Evolutionary conservation across 345 rosid genomes (phyloP), one percentile per base, ranked within the genome.

Genomic region (Zanthoxylum bungeanum): DNA sequence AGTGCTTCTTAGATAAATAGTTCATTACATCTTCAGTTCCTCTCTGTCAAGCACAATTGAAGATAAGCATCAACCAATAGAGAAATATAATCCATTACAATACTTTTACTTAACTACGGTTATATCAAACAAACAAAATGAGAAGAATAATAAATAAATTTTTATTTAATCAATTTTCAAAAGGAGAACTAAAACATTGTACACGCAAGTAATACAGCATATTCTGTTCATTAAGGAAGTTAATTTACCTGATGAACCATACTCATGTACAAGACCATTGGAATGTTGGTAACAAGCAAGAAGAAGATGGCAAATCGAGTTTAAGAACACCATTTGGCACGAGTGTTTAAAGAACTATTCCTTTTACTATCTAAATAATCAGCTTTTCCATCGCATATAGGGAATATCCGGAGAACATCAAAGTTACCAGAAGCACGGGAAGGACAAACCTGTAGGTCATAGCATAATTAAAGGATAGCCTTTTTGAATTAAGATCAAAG

Each of bases 11-110:
- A 0, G 99, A 91, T 70, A 95, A 80, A 73, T 86, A 89, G 76
- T 88, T 88, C 97, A 92, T 90, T 21, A 82, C 99, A 85, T 91
- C 96, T 83, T 90, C 99, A 11, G 96, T 83, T 78, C 99, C 99
- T 78, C 99, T 91, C 98, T 91, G 88, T 75, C 73, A 9, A 58
- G 33, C 66, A 77, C 4, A 66, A 30, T 65, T 73, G 27, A 53
- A 36, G 59, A 64, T 66, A 28, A 79, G 74, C 49, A 64, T 47
- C 70, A 70, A 36, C 64, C 55, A 59, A 72, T 49, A 25, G 44
- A 68, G 42, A 68, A 55, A 65, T 63, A 31, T 27, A 16, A 44
- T 44, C 24, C 51, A 63, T 55, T 47, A 55, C 5, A 39, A 75
- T 30, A 27, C 70, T 47, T 57, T 40, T 44, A 24, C 55, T 31